Base-by-base conservation (phyloP, 78 protist species). In the Fonticula alba region DNA sequence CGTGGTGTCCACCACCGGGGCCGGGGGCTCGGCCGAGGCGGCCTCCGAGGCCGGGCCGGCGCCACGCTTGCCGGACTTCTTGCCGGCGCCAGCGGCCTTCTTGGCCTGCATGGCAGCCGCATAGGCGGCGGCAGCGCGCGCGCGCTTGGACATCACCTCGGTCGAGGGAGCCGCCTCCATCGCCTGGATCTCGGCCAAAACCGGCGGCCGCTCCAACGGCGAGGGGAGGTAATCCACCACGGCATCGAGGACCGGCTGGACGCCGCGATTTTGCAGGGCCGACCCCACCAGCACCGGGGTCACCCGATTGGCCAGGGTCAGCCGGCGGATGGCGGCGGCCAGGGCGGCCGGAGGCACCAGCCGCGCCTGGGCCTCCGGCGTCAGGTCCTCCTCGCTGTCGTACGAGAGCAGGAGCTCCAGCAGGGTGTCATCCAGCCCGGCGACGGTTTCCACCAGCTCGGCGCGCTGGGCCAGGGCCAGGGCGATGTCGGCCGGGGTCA, bases 161-260 rank as follows among this genome's bases (percentile, higher is more conserved):
- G 17, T 50, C 76, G 19, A 29, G 2, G 41, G n/a, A 2, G n/a
- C n/a, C n/a, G n/a, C n/a, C n/a, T n/a, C n/a, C n/a, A n/a, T n/a
- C n/a, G n/a, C n/a, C n/a, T n/a, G n/a, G n/a, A n/a, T n/a, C n/a
- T n/a, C n/a, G n/a, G n/a, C n/a, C n/a, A 54, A 38, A 13, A 6
- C 3, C 41, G 75, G 73, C 5, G 71, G 72, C 6, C 77, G 36
- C 4, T 86, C 85, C n/a, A 49, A 29, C 24, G 94, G 94, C 15
- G 83, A 71, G 29, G 97, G 97, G 35, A 92, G 81, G 62, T 82
- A 87, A 2, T 74, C 69, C 20, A 65, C 58, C 17, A 82, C 82
- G 26, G 82, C 82, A 32, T 92, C 91, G 11, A 92, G 68, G 40
- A 92, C 64, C 36, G 85, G 86, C 62, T 89, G 93, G 3, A 92